These are phyloP conservation scores for Pleurotus tuoliensis DNA, from an alignment of 768 basidiomycete genomes.

Conservation along the genomic window DNA sequence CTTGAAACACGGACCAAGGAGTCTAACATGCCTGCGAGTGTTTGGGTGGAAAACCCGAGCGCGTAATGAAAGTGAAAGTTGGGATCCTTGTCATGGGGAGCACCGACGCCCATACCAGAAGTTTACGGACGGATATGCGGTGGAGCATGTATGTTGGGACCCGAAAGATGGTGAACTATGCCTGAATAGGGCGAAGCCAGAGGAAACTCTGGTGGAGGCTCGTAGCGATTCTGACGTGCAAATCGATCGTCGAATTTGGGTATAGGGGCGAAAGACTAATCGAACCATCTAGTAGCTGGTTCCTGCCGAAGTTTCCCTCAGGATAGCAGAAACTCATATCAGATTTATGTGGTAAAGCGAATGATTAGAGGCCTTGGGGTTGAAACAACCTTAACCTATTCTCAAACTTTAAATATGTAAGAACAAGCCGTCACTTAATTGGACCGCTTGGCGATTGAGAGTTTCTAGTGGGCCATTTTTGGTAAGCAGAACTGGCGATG, in stretches of 20 bases:
- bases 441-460: conserved; percentile 80
- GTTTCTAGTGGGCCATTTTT: conserved; percentile 82
- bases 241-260: conserved; percentile 94
- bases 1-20: conserved; percentile 87
- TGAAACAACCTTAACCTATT: conserved; percentile 84
- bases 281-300: conserved; percentile 79
- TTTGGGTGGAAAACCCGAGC: conserved; percentile 90
- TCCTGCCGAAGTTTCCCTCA: conserved; percentile 80
- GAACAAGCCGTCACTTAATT: conserved; percentile 80
- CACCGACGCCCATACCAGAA: conserved; percentile 74
- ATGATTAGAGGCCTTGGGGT: conserved; percentile 91
- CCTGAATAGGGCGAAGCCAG: conserved; percentile 88
- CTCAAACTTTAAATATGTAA: conserved; percentile 85
- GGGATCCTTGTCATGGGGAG: conserved; percentile 60
- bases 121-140: conserved; percentile 72
- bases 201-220: conserved; percentile 96
- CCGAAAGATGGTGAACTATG: conserved; percentile 92
- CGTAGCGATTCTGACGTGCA: conserved; percentile 95
- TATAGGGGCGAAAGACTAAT: conserved; percentile 96
- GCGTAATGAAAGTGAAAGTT: conserved; percentile 73
- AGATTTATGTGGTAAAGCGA: conserved; percentile 75
- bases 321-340: conserved; percentile 61
- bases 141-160: conserved; percentile 84
- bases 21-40: conserved; percentile 82
- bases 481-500: conserved; percentile 69